These are phyloP conservation scores for Pisolithus sp. DNA, from an alignment of 768 basidiomycete species.

Conservation along the genomic window DNA sequence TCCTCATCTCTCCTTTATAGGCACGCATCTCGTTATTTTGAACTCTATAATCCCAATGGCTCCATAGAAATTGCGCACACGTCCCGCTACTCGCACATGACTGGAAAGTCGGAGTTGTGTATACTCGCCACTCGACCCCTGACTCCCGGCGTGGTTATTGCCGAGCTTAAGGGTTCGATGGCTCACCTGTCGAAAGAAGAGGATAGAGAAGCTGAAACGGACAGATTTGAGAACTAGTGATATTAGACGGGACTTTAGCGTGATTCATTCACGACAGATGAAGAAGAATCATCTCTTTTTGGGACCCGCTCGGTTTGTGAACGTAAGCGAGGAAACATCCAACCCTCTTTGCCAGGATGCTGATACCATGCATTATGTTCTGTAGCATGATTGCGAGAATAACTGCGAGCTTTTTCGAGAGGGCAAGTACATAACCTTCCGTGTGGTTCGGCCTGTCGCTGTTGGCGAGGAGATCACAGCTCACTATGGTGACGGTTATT, in stretches of 20 bases:
- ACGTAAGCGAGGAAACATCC: conserved; percentile 46
- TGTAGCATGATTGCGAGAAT: conserved; percentile 83
- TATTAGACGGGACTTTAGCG: conserved; percentile 83
- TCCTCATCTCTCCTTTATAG: conserved; percentile 35
- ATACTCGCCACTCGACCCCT: conserved; percentile 76
- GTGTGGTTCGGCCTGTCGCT: conserved; percentile 69
- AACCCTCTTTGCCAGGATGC: background rate
- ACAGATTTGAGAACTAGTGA: conserved; percentile 64
- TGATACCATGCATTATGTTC: conserved; percentile 9
- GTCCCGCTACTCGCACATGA: conserved; percentile 78
- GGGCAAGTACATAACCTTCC: conserved; percentile 85
- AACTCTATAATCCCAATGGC: conserved; percentile 77
- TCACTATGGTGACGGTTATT: conserved; percentile 87
- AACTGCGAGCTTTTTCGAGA: conserved; percentile 87
- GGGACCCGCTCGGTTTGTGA: conserved; percentile 88
- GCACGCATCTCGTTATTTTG: conserved; percentile 84
- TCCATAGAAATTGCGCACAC: conserved; percentile 87
- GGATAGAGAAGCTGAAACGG: conserved; percentile 78
- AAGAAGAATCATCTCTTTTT: conserved; percentile 90
- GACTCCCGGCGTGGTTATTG: conserved; percentile 62
- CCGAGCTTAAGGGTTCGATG: conserved; percentile 88
- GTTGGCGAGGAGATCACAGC: conserved; percentile 86
- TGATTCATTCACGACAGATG: conserved; percentile 86
- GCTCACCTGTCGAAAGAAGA: conserved; percentile 82
- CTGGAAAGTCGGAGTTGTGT: conserved; percentile 85